phyloP scores from a whole-genome alignment of 2,329 filamentous ascomycete species.

The Dothistroma pini region DNA sequence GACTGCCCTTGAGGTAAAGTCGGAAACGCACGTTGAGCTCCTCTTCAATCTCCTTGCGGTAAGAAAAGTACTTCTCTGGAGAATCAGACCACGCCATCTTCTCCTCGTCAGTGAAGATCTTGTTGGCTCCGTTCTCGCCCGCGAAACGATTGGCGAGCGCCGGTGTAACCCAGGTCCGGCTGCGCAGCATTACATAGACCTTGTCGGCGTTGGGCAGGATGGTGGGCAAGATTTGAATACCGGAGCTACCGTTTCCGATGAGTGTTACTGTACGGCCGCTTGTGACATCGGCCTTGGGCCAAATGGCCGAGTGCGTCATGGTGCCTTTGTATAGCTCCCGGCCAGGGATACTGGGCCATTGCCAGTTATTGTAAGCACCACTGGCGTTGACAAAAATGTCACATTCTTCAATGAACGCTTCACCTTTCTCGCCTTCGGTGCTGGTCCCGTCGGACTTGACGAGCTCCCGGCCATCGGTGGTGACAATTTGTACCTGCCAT shows the following conservation, averaged over 20 bases:
- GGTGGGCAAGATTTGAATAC: conserved; percentile 42
- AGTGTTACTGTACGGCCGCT: conserved; percentile 36
- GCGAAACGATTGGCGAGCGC: conserved; percentile 53
- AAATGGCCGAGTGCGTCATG: conserved; percentile 37
- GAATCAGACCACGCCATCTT: conserved; percentile 36
- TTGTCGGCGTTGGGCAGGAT: conserved; percentile 44
- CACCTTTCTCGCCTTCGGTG: background rate
- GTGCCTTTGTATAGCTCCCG: conserved; percentile 36
- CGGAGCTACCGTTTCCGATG: conserved; percentile 41
- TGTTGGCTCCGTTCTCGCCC: conserved; percentile 46
- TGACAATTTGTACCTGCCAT: conserved; percentile 10
- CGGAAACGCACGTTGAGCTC: conserved; percentile 52
- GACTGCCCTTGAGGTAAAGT: conserved; percentile 47
- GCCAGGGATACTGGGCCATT: conserved; percentile 33
- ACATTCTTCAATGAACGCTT: conserved; percentile 2
- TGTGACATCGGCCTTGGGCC: conserved; percentile 32
- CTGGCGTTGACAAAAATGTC: conserved; percentile 13
- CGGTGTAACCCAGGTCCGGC: conserved; percentile 62
- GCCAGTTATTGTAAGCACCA: conserved; percentile 10
- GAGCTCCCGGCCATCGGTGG: background rate
- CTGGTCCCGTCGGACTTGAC: conserved; percentile 1
- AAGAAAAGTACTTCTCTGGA: conserved; percentile 43
- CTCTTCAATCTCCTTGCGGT: conserved; percentile 46
- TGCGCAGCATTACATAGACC: conserved; percentile 61
- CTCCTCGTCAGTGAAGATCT: conserved; percentile 36